phyloP scores from a whole-genome alignment of 208 protist species.

The Acanthamoeba triangularis region DNA sequence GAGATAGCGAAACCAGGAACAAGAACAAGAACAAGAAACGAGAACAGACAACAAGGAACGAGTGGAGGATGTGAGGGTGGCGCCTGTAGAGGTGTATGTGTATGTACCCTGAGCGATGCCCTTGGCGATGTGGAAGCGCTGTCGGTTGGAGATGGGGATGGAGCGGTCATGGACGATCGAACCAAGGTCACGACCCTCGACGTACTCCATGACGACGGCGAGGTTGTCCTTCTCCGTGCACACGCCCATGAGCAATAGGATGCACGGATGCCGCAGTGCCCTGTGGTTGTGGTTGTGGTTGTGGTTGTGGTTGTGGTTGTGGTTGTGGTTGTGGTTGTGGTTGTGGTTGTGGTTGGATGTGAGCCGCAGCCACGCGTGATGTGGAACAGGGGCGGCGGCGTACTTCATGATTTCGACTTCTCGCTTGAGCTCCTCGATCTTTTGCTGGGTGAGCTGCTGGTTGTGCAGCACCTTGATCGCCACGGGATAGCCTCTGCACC shows the following conservation, averaged over 20 bases:
- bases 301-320: not conserved
- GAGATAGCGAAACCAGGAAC: not conserved
- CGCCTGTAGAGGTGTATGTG: not conserved
- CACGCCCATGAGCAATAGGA: constrained; percentile 60
- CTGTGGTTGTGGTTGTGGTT: not conserved
- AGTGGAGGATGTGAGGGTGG: not conserved
- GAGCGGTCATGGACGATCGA: constrained; percentile 35
- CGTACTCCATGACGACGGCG: constrained; percentile 70
- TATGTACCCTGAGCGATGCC: constrained; percentile 20
- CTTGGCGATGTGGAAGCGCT: constrained; percentile 42
- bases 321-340: not conserved
- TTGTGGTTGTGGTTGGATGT: not conserved
- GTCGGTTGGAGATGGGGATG: not conserved
- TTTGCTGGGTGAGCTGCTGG: constrained; percentile 27
- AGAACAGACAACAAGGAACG: not conserved
- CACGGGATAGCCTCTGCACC: not conserved
- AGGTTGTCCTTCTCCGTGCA: constrained; percentile 66
- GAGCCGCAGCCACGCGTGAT: no score
- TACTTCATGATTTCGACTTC: constrained; percentile 71
- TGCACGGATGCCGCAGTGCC: constrained; percentile 36
- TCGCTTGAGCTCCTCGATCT: not conserved
- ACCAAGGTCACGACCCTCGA: constrained; percentile 38
- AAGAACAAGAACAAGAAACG: not conserved
- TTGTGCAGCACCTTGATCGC: constrained; percentile 66
- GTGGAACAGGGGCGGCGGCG: not conserved